These are phyloP conservation scores for Diaporthe capsici DNA, from an alignment of 2,329 filamentous ascomycete genomes.

Conservation along the genomic window DNA sequence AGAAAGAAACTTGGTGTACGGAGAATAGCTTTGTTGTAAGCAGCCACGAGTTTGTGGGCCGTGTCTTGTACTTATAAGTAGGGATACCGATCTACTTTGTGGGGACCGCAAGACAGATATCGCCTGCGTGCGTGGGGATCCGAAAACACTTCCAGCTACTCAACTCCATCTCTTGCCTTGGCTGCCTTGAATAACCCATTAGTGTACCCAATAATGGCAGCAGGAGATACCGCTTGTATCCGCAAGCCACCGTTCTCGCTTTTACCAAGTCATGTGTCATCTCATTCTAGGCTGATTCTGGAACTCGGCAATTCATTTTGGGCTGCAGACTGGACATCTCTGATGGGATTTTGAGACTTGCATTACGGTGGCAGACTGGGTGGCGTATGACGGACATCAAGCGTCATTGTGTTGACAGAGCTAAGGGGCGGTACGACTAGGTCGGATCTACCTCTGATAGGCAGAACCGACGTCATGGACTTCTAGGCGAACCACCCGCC, in stretches of 20 bases:
- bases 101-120: neutral
- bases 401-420: slow-evolving; percentile 23
- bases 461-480: slow-evolving; percentile 35
- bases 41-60: neutral
- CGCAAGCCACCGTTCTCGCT: neutral
- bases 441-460: slow-evolving; percentile 16
- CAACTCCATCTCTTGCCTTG: neutral
- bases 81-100: neutral
- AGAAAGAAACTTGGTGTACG: neutral
- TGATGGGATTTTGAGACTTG: slow-evolving; percentile 27
- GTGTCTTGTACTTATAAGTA: neutral
- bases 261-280: slow-evolving; percentile 32
- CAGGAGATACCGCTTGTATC: neutral
- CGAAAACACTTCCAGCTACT: neutral
- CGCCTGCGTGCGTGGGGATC: slow-evolving; percentile 4
- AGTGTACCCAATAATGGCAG: neutral
- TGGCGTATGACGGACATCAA: slow-evolving; percentile 13
- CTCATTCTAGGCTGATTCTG: neutral
- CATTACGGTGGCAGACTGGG: neutral
- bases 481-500: slow-evolving; percentile 10
- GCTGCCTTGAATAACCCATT: neutral
- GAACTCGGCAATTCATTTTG: slow-evolving; percentile 6
- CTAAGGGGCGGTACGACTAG: slow-evolving; percentile 10
- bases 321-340: neutral
- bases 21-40: neutral